Evolutionary conservation across 2,329 filamentous ascomycete species (phyloP), one percentile per base, ranked within the genome.

Genomic region (Chrysoporthe deuterocubensis): DNA sequence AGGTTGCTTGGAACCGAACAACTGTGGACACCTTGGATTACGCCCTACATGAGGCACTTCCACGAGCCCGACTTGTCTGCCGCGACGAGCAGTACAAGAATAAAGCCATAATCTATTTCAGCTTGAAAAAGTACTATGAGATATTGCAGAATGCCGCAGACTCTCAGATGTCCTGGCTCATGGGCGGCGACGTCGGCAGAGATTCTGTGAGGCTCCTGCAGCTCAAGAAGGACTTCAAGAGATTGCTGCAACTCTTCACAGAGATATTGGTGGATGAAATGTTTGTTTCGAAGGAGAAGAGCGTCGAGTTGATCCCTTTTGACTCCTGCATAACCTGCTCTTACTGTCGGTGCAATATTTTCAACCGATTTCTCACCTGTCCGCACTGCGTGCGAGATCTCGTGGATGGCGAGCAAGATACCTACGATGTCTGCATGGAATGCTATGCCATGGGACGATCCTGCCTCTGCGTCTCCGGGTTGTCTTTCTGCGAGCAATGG

Each of bases 31-130:
- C 96, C 0, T 84, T 99, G 3, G 91, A 95, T 71, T 83, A 96
- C 77, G 96, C 95, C 0, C 78, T 98, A 26, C 86, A 89, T 68
- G 96, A 98, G 80, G 94, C 95, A 0, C 84, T 99, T 2, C 94
- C 94, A 0, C 93, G 94, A 73, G 93, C 94, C 11, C 88, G 94
- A 14, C 87, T 97, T 72, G 95, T 98, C 2, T 98, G 96, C 76
- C 91, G 96, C 48, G 96, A 99, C 72, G 96, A 99, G 77, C 95
- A 98, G 78, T 99, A 99, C 83, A 98, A 98, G 78, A 97, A 97
- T 81, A 98, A 98, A 77, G 93, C 94, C 5, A 97, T 98, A 67
- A 85, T 97, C 57, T 97, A 94, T 78, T 97, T 90, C 76, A 93
- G 94, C 0, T 83, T 98, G 3, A 82, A 90, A 13, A 96, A 94